Conservation (phyloP, 768 basidiomycete species). For the Suillus cothurnatus region DNA sequence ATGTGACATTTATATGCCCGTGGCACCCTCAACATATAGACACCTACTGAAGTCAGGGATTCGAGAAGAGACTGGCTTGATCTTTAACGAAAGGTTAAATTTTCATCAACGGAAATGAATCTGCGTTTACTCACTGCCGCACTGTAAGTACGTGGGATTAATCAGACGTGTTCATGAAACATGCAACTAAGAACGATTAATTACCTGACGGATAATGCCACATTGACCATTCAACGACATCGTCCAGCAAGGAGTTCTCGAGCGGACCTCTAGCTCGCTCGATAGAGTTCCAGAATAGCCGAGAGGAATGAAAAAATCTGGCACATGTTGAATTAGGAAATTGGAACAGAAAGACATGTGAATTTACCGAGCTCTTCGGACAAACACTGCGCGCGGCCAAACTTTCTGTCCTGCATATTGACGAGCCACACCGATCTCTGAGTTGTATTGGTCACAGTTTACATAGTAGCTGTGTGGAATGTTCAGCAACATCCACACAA, state of each 20-base stretch:
- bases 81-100: constrained; percentile 21
- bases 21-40: background rate
- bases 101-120: background rate
- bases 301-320: constrained; percentile 66
- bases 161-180: constrained; percentile 4
- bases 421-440: constrained; percentile 67
- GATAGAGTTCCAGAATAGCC: constrained; percentile 73
- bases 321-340: constrained; percentile 2
- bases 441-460: constrained; percentile 57
- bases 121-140: constrained; percentile 26
- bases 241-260: constrained; percentile 68
- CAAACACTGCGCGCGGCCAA: constrained; percentile 74
- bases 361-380: constrained; percentile 63
- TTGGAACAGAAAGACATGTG: constrained; percentile 5
- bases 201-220: constrained; percentile 68
- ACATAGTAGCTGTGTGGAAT: constrained; percentile 48
- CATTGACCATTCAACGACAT: constrained; percentile 73
- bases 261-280: constrained; percentile 61
- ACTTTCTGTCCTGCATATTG: constrained; percentile 71
- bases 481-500: background rate
- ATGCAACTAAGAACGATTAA: constrained; percentile 8
- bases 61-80: constrained; percentile 42
- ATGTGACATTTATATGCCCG: background rate
- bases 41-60: constrained; percentile 23
- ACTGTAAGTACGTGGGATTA: constrained; percentile 18